Percentiles rank a stretch among this genome's conserved stretches.
Evolutionary conservation across 495 filamentous ascomycete species (phyloP).

Genomic region (Xylaria flabelliformis): DNA sequence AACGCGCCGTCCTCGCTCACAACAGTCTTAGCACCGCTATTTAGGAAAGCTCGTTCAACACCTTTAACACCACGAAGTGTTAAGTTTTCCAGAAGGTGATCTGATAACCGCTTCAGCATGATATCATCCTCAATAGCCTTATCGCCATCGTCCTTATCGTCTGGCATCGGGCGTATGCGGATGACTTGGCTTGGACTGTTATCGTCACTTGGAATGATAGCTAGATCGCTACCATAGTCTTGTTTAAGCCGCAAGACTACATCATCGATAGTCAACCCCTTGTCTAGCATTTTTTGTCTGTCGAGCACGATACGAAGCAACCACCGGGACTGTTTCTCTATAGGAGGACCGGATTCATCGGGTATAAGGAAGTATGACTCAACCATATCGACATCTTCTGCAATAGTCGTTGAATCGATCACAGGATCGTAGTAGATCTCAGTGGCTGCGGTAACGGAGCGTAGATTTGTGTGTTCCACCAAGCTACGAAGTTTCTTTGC

Average conservation of each 20-base stretch:
- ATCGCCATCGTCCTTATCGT: conserved; percentile 78
- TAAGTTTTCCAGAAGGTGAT: conserved; percentile 86
- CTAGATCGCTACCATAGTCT: conserved; percentile 83
- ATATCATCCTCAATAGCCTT: conserved; percentile 86
- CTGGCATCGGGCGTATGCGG: conserved; percentile 82
- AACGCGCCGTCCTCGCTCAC: conserved; percentile 71
- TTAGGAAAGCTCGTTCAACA: conserved; percentile 91
- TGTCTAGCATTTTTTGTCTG: conserved; percentile 92
- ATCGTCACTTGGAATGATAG: conserved; percentile 96
- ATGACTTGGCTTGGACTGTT: conserved; percentile 96
- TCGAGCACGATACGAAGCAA: conserved; percentile 92
- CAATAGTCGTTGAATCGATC: conserved; percentile 81
- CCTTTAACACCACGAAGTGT: conserved; percentile 88
- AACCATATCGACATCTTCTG: conserved; percentile 89
- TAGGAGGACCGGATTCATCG: conserved; percentile 74
- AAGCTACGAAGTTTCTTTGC: conserved; percentile 86
- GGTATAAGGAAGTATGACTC: conserved; percentile 97
- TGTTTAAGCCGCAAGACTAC: conserved; percentile 90
- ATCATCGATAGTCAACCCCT: conserved; percentile 88
- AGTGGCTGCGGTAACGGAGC: conserved; percentile 85
- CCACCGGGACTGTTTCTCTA: conserved; percentile 88
- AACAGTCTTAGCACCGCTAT: conserved; percentile 71
- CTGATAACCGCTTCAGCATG: conserved; percentile 86
- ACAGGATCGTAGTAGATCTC: conserved; percentile 99
- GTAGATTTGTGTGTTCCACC: conserved; percentile 94